These are phyloP conservation scores for Iris pallida DNA, from an alignment of 116 monocot genomes.

Conservation along the genomic window DNA sequence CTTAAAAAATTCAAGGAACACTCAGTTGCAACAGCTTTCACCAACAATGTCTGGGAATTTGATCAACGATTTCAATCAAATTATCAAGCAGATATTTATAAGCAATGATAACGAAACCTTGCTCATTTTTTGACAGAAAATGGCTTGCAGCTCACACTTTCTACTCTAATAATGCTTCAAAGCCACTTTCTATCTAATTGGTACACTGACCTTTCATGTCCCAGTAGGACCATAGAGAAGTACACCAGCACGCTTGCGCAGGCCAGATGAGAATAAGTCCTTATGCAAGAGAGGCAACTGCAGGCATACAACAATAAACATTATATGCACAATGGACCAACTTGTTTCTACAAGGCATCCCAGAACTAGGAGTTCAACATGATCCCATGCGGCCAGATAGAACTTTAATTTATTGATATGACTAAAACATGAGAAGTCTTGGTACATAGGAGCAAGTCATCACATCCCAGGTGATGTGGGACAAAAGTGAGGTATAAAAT, in stretches of 20 bases:
- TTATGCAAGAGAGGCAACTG: slow-evolving; percentile 93
- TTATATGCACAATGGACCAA: not conserved
- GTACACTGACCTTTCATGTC: slow-evolving; percentile 75
- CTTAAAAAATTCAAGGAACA: no score
- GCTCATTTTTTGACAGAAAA: no score
- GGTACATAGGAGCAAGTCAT: no score
- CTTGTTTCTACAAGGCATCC: no score
- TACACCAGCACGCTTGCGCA: slow-evolving; percentile 88
- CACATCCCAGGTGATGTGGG: no score
- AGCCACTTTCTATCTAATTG: not conserved
- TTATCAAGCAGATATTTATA: not conserved
- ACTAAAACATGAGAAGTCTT: no score
- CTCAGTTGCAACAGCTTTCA: slow-evolving; percentile 97
- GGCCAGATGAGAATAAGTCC: slow-evolving; percentile 86
- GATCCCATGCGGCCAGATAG: no score
- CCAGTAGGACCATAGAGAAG: slow-evolving; percentile 98
- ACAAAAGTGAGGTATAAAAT: no score
- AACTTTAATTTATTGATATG: no score
- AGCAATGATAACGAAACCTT: no score
- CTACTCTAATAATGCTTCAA: no score
- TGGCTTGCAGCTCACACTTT: not conserved
- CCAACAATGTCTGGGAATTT: slow-evolving; percentile 69
- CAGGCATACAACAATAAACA: slow-evolving; percentile 16
- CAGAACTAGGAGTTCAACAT: no score
- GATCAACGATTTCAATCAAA: not conserved